Evolutionary conservation across 176 grass and related monocot genomes (phyloP).

Genomic region (maize (Zea mays)): Zm-B73-REFERENCE-NAM-5.0 NC_050097.1:146277001-146277500

Average conservation of each 20-base stretch:
- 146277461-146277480: conserved; percentile 99
- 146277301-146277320: conserved; percentile 96
- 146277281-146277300: conserved; percentile 92
- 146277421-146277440: conserved; percentile 87
- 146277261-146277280: conserved; percentile 84
- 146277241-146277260: conserved; percentile 96
- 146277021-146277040: too few relatives aligned
- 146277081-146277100: not conserved
- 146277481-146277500: conserved; percentile 54
- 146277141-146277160: not conserved
- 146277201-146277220: conserved; percentile 14
- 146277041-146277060: too few relatives aligned
- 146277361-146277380: conserved; percentile 32
- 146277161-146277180: conserved; percentile 3
- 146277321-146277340: conserved; percentile 76
- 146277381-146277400: conserved; percentile 21
- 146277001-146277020: too few relatives aligned
- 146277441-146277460: conserved; percentile 98
- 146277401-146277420: conserved; percentile 92
- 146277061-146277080: too few relatives aligned
- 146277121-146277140: conserved; percentile 6
- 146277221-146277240: conserved; percentile 88
- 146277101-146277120: conserved; percentile 1
- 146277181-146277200: conserved; percentile 8
- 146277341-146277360: conserved; percentile 35